Percentiles rank a stretch among this genome's conserved stretches.
Evolutionary conservation across 169 alveolate genomes (phyloP).

Genomic region (Plasmodium fragile): DNA sequence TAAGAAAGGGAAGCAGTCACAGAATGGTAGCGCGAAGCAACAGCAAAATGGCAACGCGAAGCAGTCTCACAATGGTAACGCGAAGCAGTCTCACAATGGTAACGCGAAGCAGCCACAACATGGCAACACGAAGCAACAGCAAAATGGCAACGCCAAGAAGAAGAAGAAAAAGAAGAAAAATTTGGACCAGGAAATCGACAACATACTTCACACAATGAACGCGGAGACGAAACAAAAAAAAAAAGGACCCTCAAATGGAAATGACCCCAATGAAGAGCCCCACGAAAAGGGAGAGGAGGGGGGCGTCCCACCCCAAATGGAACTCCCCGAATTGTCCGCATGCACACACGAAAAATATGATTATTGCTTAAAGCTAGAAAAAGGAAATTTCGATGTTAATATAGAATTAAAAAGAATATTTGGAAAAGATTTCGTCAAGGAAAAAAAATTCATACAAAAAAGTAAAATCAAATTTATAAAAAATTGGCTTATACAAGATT

Average conservation of each 20-base stretch:
- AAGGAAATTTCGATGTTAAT: constrained; percentile 48
- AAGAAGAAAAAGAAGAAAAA: constrained; percentile 16
- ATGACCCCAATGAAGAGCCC: not conserved
- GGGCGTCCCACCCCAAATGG: not conserved
- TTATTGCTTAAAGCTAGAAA: constrained; percentile 39
- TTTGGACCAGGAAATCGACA: constrained; percentile 24
- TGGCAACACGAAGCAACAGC: not conserved
- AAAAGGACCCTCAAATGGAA: not conserved
- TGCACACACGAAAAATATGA: constrained; percentile 69
- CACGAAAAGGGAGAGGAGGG: not conserved
- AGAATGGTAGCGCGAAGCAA: not conserved
- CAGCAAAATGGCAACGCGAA: not conserved
- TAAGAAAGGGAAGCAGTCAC: not conserved
- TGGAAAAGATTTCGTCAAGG: constrained; percentile 53
- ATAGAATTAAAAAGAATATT: constrained; percentile 57
- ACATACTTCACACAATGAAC: constrained; percentile 7
- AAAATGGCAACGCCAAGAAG: not conserved
- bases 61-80: not conserved
- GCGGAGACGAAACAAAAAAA: not conserved
- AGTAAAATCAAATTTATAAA: constrained; percentile 53
- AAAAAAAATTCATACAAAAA: constrained; percentile 31
- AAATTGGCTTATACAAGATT: constrained; percentile 68
- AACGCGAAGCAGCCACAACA: not conserved
- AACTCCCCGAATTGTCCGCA: not conserved
- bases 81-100: not conserved